Evolutionary conservation across 129 eudicot species (phyloP).

Genomic region (Pittosporum tobira): DNA sequence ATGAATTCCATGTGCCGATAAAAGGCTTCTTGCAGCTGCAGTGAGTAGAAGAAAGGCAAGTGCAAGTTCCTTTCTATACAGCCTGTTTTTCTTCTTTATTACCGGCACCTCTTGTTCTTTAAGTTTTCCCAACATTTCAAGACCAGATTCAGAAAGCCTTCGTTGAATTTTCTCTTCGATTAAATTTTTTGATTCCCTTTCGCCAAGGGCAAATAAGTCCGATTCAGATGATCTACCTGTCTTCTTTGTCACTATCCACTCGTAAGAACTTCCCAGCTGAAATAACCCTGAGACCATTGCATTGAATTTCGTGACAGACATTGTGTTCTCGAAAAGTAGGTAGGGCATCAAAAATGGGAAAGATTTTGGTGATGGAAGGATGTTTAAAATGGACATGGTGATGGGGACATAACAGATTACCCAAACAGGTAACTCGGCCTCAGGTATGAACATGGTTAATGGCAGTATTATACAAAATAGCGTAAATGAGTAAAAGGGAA

Average conservation of each 20-base stretch:
- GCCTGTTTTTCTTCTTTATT: slow-evolving; percentile 42
- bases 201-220: slow-evolving; percentile 62
- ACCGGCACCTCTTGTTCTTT: slow-evolving; percentile 37
- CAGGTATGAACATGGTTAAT: slow-evolving; percentile 85
- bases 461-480: slow-evolving; percentile 87
- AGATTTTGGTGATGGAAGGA: slow-evolving; percentile 80
- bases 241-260: slow-evolving; percentile 94
- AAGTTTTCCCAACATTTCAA: slow-evolving; percentile 66
- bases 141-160: slow-evolving; percentile 71
- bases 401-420: slow-evolving; percentile 87
- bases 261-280: slow-evolving; percentile 92
- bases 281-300: slow-evolving; percentile 87
- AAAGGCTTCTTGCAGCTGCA: slow-evolving; percentile 75
- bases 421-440: slow-evolving; percentile 81
- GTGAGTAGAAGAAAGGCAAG: slow-evolving; percentile 74
- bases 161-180: slow-evolving; percentile 65
- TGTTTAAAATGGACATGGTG: slow-evolving; percentile 69
- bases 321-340: slow-evolving; percentile 81
- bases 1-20: slow-evolving; percentile 87
- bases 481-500: slow-evolving; percentile 90
- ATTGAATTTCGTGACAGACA: slow-evolving; percentile 91
- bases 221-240: slow-evolving; percentile 86
- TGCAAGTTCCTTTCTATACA: slow-evolving; percentile 68
- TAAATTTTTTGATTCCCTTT: slow-evolving; percentile 47
- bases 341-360: slow-evolving; percentile 95